A percentile compares a stretch with the other conserved stretches of the same genome.
These are phyloP conservation scores for Zygosaccharomyces bisporus DNA, from an alignment of 805 yeast species.

Conservation along the genomic window DNA sequence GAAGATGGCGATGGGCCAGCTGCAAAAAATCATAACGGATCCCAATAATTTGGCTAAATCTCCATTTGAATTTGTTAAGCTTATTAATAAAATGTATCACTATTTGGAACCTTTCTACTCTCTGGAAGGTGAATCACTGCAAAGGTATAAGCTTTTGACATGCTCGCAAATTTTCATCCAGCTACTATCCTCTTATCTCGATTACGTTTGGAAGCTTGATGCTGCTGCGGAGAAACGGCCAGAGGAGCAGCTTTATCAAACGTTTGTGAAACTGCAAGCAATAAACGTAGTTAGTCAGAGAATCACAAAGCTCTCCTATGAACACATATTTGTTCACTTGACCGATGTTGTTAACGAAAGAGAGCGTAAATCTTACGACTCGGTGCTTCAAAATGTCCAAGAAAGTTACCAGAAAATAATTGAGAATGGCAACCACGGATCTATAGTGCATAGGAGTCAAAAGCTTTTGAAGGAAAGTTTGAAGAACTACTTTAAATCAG, in stretches of 20 bases:
- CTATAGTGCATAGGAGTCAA: slow-evolving; percentile 32
- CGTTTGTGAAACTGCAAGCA: slow-evolving; percentile 24
- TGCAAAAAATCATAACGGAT: slow-evolving; percentile 40
- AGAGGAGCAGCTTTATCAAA: slow-evolving; percentile 27
- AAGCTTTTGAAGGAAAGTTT: slow-evolving; percentile 32
- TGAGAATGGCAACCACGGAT: slow-evolving; percentile 27
- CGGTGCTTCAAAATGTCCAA: slow-evolving; percentile 35
- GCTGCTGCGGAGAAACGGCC: slow-evolving; percentile 20
- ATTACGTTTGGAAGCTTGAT: slow-evolving; percentile 22
- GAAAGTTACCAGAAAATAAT: slow-evolving; percentile 30
- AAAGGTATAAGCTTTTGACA: slow-evolving; percentile 26
- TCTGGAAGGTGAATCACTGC: slow-evolving; percentile 18
- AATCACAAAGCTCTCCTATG: slow-evolving; percentile 20
- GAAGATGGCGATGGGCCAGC: slow-evolving; percentile 43
- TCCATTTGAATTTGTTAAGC: slow-evolving; percentile 41
- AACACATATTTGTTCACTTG: slow-evolving; percentile 21
- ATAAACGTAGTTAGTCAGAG: slow-evolving; percentile 18
- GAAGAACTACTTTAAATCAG: slow-evolving; percentile 34
- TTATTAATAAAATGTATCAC: slow-evolving; percentile 43
- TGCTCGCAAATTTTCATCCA: slow-evolving; percentile 30
- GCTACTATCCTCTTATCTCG: slow-evolving; percentile 24
- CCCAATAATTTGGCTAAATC: slow-evolving; percentile 21
- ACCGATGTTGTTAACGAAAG: slow-evolving; percentile 25
- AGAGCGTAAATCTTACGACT: slow-evolving; percentile 19
- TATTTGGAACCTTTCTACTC: slow-evolving; percentile 40